These are phyloP conservation scores for Trametes hirsuta DNA, from an alignment of 1,284 basidiomycete genomes.

Conservation along the genomic window DNA sequence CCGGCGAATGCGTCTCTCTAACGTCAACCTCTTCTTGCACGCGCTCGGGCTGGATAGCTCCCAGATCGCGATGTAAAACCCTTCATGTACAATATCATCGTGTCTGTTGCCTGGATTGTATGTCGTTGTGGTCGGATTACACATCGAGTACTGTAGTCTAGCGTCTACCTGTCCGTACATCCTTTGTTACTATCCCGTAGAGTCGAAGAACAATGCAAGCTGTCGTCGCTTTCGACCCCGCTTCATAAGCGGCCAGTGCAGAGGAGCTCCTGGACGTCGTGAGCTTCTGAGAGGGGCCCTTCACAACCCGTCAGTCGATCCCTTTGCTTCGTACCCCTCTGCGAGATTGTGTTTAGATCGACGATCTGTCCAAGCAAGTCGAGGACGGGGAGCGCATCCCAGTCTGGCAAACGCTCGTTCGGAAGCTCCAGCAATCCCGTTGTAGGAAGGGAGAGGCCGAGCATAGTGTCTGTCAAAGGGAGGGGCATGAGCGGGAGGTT, in stretches of 20 bases:
- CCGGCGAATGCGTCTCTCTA: conserved; percentile 68
- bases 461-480: conserved; percentile 3
- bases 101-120: not conserved
- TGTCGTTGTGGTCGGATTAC: conserved; percentile 10
- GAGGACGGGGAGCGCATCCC: conserved; percentile 61
- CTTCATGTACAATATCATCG: conserved; percentile 9
- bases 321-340: conserved; percentile 39
- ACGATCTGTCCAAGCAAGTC: conserved; percentile 68
- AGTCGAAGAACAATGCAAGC: conserved; percentile 10
- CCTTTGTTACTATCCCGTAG: conserved; percentile 1
- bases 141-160: conserved; percentile 19
- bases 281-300: conserved; percentile 12
- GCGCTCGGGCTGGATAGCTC: conserved; percentile 85
- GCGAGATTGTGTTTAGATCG: conserved; percentile 46
- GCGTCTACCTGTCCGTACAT: conserved; percentile 9
- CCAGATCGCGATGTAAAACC: conserved; percentile 55
- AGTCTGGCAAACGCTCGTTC: conserved; percentile 52
- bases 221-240: conserved; percentile 8
- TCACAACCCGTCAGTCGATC: conserved; percentile 29
- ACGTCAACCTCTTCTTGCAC: conserved; percentile 87
- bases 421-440: conserved; percentile 63
- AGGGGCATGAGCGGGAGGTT: conserved; percentile 68
- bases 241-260: conserved; percentile 24
- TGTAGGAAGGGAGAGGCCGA: not conserved
- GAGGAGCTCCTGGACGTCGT: conserved; percentile 42